Conservation (phyloP, 768 basidiomycete species). For the Mycena chlorophos region DNA sequence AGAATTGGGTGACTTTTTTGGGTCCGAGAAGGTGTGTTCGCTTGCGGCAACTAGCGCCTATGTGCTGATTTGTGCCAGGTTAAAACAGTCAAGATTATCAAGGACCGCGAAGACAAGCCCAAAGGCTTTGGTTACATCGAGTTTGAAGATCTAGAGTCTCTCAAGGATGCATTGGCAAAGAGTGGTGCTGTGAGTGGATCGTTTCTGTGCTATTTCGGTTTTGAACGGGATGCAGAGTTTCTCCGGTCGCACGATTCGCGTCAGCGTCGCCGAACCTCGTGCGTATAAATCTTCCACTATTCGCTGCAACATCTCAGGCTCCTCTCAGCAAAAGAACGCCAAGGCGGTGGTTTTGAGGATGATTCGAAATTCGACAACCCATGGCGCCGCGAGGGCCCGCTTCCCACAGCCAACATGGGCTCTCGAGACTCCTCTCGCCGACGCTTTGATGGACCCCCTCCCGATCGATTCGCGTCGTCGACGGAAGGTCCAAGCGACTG, state of each 20-base stretch:
- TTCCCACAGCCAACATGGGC: slow-evolving; percentile 71
- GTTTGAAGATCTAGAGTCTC: slow-evolving; percentile 80
- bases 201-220: not conserved
- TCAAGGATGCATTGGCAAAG: slow-evolving; percentile 81
- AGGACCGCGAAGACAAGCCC: slow-evolving; percentile 88
- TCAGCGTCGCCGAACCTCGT: slow-evolving; percentile 97
- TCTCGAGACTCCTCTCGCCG: slow-evolving; percentile 66
- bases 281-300: slow-evolving; percentile 37
- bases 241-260: slow-evolving; percentile 77
- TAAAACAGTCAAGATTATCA: slow-evolving; percentile 89
- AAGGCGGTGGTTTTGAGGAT: slow-evolving; percentile 61
- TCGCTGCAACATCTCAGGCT: slow-evolving; percentile 11
- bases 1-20: slow-evolving; percentile 83
- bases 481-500: slow-evolving; percentile 69
- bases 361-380: slow-evolving; percentile 79
- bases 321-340: slow-evolving; percentile 70
- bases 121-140: slow-evolving; percentile 99
- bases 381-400: slow-evolving; percentile 88
- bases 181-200: slow-evolving; percentile 59
- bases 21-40: slow-evolving; percentile 53
- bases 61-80: slow-evolving; percentile 42
- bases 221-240: slow-evolving; percentile 48
- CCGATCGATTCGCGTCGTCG: slow-evolving; percentile 47
- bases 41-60: not conserved
- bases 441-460: slow-evolving; percentile 56